Evolutionary conservation across 2,329 filamentous ascomycete species (phyloP).

Genomic region (Verticillium tricorpus): DNA sequence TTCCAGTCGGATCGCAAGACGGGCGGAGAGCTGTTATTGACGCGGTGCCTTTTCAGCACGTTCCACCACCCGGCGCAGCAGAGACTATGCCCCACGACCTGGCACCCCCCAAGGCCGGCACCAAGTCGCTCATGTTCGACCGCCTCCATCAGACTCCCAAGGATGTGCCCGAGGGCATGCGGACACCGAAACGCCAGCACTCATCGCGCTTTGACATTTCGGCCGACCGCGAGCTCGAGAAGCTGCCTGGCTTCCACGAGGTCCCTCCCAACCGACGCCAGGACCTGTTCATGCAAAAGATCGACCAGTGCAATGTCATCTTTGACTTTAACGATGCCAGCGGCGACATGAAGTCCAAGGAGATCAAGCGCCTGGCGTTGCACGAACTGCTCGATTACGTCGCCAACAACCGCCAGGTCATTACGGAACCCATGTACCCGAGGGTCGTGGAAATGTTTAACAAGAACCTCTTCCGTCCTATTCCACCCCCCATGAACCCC

Average conservation of each 20-base stretch:
- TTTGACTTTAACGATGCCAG: constrained; percentile 99
- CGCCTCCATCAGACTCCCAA: constrained; percentile 90
- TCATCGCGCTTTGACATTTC: constrained; percentile 98
- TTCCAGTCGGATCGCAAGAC: background rate
- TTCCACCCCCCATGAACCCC: constrained; percentile 94
- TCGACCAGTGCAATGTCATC: constrained; percentile 99
- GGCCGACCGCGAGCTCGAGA: constrained; percentile 92
- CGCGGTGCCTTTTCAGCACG: constrained; percentile 54
- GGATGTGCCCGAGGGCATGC: constrained; percentile 90
- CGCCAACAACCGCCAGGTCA: constrained; percentile 96
- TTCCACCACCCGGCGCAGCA: constrained; percentile 85
- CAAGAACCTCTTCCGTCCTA: constrained; percentile 96
- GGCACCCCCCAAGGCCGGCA: constrained; percentile 84
- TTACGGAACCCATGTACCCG: constrained; percentile 98
- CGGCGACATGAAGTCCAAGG: constrained; percentile 98
- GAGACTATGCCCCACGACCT: constrained; percentile 99
- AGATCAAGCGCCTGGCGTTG: constrained; percentile 94
- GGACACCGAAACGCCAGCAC: constrained; percentile 94
- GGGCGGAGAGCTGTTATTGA: background rate
- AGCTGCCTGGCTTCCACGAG: constrained; percentile 95
- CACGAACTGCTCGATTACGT: constrained; percentile 98
- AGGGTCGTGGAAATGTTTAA: constrained; percentile 98
- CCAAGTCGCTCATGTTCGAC: constrained; percentile 86
- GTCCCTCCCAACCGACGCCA: constrained; percentile 91
- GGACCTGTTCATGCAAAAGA: constrained; percentile 99